Conservation (phyloP, 441 rosid genomes). For the Erodium texanum region DNA sequence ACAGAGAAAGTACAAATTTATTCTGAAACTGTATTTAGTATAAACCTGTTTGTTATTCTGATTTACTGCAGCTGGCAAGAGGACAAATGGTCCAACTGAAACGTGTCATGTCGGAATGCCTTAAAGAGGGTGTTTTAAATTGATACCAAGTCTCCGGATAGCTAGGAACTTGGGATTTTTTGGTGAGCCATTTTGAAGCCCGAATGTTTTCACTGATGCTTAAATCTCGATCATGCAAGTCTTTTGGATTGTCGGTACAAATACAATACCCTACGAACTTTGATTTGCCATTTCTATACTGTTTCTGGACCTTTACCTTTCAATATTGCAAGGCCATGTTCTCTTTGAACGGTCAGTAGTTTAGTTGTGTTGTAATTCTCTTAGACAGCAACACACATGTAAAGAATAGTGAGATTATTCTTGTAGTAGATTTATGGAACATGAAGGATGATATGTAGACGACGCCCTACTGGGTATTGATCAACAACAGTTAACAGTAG, state of each 20-base stretch:
- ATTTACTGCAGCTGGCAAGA: conserved; percentile 39
- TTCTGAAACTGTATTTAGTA: not conserved
- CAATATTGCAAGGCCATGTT: not conserved
- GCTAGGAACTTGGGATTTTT: not conserved
- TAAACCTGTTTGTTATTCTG: conserved; percentile 16
- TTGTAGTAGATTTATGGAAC: not conserved
- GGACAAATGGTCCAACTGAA: conserved; percentile 44
- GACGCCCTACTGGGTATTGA: not conserved
- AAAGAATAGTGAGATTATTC: conserved; percentile 4
- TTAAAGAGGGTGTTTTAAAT: conserved; percentile 30
- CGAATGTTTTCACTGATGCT: not conserved
- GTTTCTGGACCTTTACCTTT: not conserved
- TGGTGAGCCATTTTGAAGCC: no score
- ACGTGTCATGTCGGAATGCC: conserved; percentile 35
- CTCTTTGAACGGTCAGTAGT: not conserved
- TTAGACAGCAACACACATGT: no score
- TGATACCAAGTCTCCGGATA: conserved; percentile 14
- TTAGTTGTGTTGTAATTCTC: not conserved
- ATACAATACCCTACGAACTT: not conserved
- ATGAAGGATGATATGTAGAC: not conserved
- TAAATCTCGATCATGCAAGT: not conserved
- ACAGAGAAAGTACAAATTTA: not conserved
- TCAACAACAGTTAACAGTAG: not conserved
- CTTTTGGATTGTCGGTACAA: conserved; percentile 5
- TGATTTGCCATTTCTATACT: not conserved